A percentile compares a stretch with the other conserved stretches of the same genome.
phyloP scores from a whole-genome alignment of 768 basidiomycete species.

The Pilatotrama ljubarskyi region DNA sequence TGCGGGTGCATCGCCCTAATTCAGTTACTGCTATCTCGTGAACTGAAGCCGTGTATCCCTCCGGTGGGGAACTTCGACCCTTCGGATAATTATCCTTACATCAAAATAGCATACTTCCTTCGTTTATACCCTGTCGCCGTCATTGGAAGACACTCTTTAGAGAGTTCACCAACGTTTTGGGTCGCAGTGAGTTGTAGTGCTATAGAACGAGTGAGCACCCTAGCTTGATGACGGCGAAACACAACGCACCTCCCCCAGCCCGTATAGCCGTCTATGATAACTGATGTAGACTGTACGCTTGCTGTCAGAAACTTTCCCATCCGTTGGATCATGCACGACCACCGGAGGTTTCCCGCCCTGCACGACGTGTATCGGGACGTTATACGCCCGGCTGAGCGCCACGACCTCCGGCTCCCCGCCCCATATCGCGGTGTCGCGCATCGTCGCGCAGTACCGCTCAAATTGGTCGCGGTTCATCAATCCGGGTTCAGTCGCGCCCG shows the following conservation, averaged over 20 bases:
- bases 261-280: constrained; percentile 93
- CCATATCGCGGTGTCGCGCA: constrained; percentile 89
- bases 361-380: constrained; percentile 87
- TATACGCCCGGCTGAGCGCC: constrained; percentile 79
- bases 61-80: no score
- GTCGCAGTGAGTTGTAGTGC: constrained; percentile 89
- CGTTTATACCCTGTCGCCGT: background rate
- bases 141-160: constrained; percentile 25
- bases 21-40: background rate
- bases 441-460: constrained; percentile 69
- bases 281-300: constrained; percentile 65
- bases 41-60: background rate
- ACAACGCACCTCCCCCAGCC: constrained; percentile 83
- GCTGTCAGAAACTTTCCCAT: constrained; percentile 37
- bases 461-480: constrained; percentile 71
- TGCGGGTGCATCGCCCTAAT: no score
- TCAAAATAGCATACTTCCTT: background rate
- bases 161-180: constrained; percentile 36
- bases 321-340: constrained; percentile 75
- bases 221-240: background rate
- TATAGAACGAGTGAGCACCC: constrained; percentile 31
- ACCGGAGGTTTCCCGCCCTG: constrained; percentile 80
- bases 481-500: constrained; percentile 62
- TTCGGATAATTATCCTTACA: no score
- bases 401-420: constrained; percentile 97